Conservation (phyloP, 306 rosid genomes). For the Acacia confusa region DNA sequence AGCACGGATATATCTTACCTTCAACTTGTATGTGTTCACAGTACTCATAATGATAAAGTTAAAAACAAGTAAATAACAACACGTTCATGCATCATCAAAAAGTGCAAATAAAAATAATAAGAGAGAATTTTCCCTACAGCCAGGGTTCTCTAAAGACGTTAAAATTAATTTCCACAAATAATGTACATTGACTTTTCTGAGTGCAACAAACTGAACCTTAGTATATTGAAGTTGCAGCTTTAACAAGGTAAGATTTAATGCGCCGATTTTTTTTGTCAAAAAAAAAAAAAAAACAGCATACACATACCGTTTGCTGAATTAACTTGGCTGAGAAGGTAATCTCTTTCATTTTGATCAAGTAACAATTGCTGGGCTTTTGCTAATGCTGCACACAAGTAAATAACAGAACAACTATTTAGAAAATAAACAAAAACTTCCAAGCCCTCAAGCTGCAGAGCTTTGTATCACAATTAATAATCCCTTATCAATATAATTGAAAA, state of each 20-base stretch:
- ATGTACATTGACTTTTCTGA: neutral
- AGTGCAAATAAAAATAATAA: neutral
- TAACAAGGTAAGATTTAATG: slow-evolving; percentile 19
- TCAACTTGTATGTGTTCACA: slow-evolving; percentile 2
- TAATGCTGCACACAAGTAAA: slow-evolving; percentile 67
- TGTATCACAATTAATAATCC: neutral
- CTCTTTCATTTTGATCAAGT: slow-evolving; percentile 93
- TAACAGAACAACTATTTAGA: slow-evolving; percentile 22
- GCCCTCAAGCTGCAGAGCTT: slow-evolving; percentile 6
- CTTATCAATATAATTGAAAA: slow-evolving; percentile 7
- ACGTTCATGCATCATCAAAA: slow-evolving; percentile 2
- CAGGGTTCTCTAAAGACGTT: slow-evolving; percentile 17
- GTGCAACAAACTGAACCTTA: slow-evolving; percentile 1
- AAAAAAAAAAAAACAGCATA: neutral
- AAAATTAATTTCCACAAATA: neutral
- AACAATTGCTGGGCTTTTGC: slow-evolving; percentile 94
- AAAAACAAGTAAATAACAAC: neutral
- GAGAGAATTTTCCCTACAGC: neutral
- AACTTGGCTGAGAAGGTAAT: slow-evolving; percentile 83
- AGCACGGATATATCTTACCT: neutral
- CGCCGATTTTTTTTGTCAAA: neutral
- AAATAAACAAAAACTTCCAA: slow-evolving; percentile 16
- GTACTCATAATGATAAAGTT: slow-evolving; percentile 3
- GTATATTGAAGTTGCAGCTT: slow-evolving; percentile 8
- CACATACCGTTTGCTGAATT: slow-evolving; percentile 90